Evolutionary conservation across 371 early-diverging fungal genomes (phyloP).

Genomic region (Mortierella sp.): DNA sequence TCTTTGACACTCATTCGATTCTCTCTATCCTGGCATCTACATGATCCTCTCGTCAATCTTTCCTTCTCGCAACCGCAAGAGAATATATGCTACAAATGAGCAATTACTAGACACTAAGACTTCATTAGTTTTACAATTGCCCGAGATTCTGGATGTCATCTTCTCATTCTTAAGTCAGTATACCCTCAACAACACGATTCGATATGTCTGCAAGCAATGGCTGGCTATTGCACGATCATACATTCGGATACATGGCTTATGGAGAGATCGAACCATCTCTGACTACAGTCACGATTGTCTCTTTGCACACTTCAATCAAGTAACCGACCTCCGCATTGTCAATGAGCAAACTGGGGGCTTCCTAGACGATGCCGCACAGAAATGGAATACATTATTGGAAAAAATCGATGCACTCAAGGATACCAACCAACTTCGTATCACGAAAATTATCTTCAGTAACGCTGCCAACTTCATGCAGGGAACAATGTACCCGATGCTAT

Average conservation of each 20-base stretch:
- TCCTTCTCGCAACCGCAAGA: neutral
- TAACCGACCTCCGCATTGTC: neutral
- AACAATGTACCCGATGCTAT: slow-evolving; percentile 8
- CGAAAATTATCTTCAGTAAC: slow-evolving; percentile 4
- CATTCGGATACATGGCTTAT: neutral
- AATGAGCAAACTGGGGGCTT: neutral
- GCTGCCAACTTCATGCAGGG: neutral
- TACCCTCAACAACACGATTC: neutral
- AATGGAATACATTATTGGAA: neutral
- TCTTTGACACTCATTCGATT: too few species aligned
- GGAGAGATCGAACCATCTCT: neutral
- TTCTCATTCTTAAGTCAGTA: slow-evolving; percentile 1
- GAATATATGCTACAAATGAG: neutral
- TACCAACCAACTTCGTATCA: slow-evolving; percentile 8
- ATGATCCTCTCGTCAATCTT: neutral
- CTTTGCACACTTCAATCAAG: neutral
- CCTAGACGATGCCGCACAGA: neutral
- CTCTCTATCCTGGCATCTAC: neutral
- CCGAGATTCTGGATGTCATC: neutral
- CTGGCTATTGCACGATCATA: neutral
- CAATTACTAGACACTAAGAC: neutral
- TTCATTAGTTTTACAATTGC: neutral
- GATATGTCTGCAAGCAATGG: slow-evolving; percentile 1
- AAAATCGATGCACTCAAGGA: neutral
- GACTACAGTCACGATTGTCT: neutral